Percentiles rank a stretch among this genome's conserved stretches.
phyloP scores from a whole-genome alignment of 2,329 filamentous ascomycete genomes.

The Trichocomaceae sp. region DNA sequence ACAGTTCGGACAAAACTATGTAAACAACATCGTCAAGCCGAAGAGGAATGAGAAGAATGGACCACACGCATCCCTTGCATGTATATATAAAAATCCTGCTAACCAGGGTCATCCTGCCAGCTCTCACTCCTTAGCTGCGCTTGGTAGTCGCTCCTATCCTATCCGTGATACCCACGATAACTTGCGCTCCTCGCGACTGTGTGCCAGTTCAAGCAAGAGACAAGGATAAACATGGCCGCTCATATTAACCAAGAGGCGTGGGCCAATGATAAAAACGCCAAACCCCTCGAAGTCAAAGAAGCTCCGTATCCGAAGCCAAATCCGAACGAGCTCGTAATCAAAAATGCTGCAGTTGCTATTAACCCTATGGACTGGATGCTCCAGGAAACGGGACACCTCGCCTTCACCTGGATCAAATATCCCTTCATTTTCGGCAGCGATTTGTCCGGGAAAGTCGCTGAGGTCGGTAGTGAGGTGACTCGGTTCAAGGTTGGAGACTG shows the following conservation, averaged over 20 bases:
- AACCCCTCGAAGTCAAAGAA: constrained; percentile 15
- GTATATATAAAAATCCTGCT: neutral
- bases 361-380: constrained; percentile 29
- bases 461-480: constrained; percentile 21
- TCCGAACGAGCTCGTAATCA: constrained; percentile 17
- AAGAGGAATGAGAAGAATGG: neutral
- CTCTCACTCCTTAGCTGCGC: too few species aligned
- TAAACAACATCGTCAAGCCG: neutral
- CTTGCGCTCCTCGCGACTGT: neutral
- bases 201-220: neutral
- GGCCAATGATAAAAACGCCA: constrained; percentile 13
- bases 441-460: constrained; percentile 23
- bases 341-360: constrained; percentile 20
- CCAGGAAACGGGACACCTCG: constrained; percentile 17
- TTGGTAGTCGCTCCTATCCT: too few species aligned
- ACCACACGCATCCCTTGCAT: constrained; percentile 2
- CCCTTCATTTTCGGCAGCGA: constrained; percentile 25
- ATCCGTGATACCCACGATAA: too few species aligned
- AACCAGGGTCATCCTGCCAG: neutral
- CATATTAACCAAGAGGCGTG: constrained; percentile 18
- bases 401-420: constrained; percentile 15
- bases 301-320: constrained; percentile 15
- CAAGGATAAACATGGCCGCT: neutral
- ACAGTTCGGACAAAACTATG: constrained; percentile 3
- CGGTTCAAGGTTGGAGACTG: constrained; percentile 23